Evolutionary conservation across 2,329 filamentous ascomycete genomes (phyloP), one percentile per base, ranked within the genome.

Genomic region (Nemania serpens): DNA sequence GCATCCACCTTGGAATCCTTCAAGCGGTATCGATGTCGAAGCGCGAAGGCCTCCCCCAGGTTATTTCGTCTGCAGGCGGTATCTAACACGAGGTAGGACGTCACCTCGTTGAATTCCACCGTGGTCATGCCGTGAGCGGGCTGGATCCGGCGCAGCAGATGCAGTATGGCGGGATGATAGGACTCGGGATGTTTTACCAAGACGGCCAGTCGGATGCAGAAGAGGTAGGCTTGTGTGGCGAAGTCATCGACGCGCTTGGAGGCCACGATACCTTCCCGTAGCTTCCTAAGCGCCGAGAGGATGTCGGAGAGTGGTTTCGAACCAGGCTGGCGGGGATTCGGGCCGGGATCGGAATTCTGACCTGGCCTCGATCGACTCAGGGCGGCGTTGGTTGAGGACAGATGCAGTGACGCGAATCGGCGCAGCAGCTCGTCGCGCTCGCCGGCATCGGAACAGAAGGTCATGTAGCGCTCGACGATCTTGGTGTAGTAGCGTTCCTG

Each of bases 401-500:
- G 66, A 48, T 79, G 77, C 18, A 95, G 81, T 1, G 87, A 87
- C 2, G 88, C 84, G 73, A 96, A 93, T 56, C 91, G 88, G 51
- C 84, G 82, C 61, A 93, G 85, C 25, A 97, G 85, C 67, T 90
- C 87, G 66, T 91, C 87, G 54, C 88, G 83, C 71, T 89, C 85
- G 58, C 88, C 85, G 15, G 87, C 86, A 37, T 88, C 83, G 51
- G 91, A 90, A 79, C 93, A 96, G 75, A 97, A 96, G 65, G 87
- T 86, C 85, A 97, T 89, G 78, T 96, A 97, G 50, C 92, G 87
- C 72, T 94, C 89, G 60, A 93, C 87, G 69, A 97, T 96, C 73
- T 88, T 91, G 73, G 88, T 88, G 76, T 94, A 97, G 79, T 94
- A 97, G 55, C 81, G 81, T 75, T 96, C 90, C 77, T 98, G 94